phyloP scores from a whole-genome alignment of 179 eudicot species.

The Silene coronaria region DNA sequence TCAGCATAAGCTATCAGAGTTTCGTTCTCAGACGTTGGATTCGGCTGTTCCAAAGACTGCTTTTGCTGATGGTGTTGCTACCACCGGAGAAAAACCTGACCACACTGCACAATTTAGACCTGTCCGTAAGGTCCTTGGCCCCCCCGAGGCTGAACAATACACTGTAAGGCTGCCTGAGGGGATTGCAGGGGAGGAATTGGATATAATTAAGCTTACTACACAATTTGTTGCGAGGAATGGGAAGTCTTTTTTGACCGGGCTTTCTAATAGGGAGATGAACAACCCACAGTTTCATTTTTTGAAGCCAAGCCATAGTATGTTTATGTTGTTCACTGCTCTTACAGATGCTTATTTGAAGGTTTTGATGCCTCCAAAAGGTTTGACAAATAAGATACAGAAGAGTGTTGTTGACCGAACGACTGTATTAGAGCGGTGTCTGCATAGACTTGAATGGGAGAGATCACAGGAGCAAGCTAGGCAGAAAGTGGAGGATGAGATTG shows the following conservation, averaged over 20 bases:
- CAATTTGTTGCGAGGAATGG: conserved; percentile 94
- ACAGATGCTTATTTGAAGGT: conserved; percentile 93
- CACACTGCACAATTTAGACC: conserved; percentile 66
- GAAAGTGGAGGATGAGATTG: conserved; percentile 90
- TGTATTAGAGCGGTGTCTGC: conserved; percentile 86
- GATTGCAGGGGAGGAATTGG: conserved; percentile 85
- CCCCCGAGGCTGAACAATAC: conserved; percentile 87
- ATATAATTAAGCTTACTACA: conserved; percentile 83
- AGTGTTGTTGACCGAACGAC: conserved; percentile 67
- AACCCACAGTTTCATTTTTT: conserved; percentile 83
- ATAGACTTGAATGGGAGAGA: conserved; percentile 88
- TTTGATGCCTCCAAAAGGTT: conserved; percentile 81
- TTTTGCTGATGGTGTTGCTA: conserved; percentile 36
- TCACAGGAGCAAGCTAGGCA: conserved; percentile 94
- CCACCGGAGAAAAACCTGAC: conserved; percentile 49
- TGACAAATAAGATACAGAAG: conserved; percentile 66
- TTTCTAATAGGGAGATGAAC: conserved; percentile 70
- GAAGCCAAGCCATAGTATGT: conserved; percentile 92
- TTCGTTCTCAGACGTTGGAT: conserved; percentile 45
- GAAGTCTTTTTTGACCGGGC: conserved; percentile 70
- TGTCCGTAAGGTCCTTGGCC: conserved; percentile 71
- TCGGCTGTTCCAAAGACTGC: conserved; percentile 32
- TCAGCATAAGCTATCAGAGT: conserved; percentile 75
- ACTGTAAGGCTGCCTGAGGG: conserved; percentile 94
- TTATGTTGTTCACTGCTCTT: conserved; percentile 78